Base-by-base conservation (phyloP, 2,329 filamentous ascomycete genomes). In the Pseudogymnoascus sp. region DNA sequence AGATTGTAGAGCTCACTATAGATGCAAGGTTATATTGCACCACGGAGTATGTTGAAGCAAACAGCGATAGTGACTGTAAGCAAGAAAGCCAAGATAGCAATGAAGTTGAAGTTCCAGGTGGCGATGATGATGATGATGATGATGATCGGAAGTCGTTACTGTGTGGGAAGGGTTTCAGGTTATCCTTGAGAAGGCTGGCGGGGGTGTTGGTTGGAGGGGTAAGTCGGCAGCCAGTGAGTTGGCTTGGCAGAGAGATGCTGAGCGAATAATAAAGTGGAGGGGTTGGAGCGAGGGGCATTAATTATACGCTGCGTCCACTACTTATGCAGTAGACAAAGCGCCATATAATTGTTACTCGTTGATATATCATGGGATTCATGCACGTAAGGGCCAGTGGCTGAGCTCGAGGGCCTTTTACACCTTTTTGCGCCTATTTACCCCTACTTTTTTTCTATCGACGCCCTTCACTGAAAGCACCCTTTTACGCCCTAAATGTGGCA, bases 191-290 rank as follows among this genome's bases (percentile, higher is more conserved):
- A 15, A 29, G n/a, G 46, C 46, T 31, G 46, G 46, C 46, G 46
- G 46, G 46, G 46, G 46, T 53, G 46, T 31, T 53, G 46, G 46
- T 53, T 53, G 46, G 46, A 53, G 46, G 46, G 46, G 46, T 53
- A 53, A 31, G 46, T 31, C 26, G 46, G 46, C 46, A 53, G 23
- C 26, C 26, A 53, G 46, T 31, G 46, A 53, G 46, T 53, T 53
- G 29, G 46, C 46, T 53, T 53, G 46, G 46, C 46, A 53, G 46
- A 29, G 46, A n/a, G 46, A 21, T n/a, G 23, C 15, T 50, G 44
- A 53, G 46, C 46, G 46, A 53, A 53, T 53, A 53, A 31, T 53
- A 53, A 53, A 53, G 46, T 53, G 46, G 46, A 53, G 46, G 46
- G 46, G 46, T 53, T 53, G 46, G 46, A 53, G 26, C 46, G 46